Percentiles rank a stretch among this genome's conserved stretches.
These are phyloP conservation scores for Hanseniaspora uvarum DNA, from an alignment of 1,139 yeast genomes.

Conservation along the genomic window DNA sequence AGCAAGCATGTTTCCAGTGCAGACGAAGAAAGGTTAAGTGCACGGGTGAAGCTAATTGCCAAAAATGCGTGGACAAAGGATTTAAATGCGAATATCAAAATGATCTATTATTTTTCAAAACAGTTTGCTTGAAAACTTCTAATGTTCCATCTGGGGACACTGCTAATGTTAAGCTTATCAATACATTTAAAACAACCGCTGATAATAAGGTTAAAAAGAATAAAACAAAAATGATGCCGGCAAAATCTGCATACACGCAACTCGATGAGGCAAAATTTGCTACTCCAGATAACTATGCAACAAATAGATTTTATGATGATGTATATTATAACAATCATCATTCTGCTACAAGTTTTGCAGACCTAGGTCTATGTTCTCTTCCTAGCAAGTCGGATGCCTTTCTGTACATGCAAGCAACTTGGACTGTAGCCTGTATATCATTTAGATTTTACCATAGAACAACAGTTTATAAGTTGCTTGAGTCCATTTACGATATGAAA, in stretches of 20 bases:
- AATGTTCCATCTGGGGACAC: neutral
- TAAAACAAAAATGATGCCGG: neutral
- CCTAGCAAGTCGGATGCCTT: slow-evolving; percentile 69
- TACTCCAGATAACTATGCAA: neutral
- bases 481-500: slow-evolving; percentile 10
- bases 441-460: slow-evolving; percentile 82
- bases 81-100: slow-evolving; percentile 80
- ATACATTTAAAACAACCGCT: neutral
- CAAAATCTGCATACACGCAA: neutral
- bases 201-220: slow-evolving; percentile 18
- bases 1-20: slow-evolving; percentile 72
- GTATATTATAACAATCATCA: neutral
- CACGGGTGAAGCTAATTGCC: slow-evolving; percentile 49
- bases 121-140: neutral
- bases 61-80: neutral
- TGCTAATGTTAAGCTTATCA: neutral
- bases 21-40: slow-evolving; percentile 72
- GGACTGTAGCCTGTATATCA: slow-evolving; percentile 78
- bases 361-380: slow-evolving; percentile 41
- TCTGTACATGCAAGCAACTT: slow-evolving; percentile 61
- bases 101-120: slow-evolving; percentile 52
- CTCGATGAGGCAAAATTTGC: neutral
- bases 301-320: neutral
- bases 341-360: neutral
- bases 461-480: slow-evolving; percentile 42